Evolutionary conservation across 2,329 filamentous ascomycete species (phyloP).

Genomic region (Alternaria longipes): DNA sequence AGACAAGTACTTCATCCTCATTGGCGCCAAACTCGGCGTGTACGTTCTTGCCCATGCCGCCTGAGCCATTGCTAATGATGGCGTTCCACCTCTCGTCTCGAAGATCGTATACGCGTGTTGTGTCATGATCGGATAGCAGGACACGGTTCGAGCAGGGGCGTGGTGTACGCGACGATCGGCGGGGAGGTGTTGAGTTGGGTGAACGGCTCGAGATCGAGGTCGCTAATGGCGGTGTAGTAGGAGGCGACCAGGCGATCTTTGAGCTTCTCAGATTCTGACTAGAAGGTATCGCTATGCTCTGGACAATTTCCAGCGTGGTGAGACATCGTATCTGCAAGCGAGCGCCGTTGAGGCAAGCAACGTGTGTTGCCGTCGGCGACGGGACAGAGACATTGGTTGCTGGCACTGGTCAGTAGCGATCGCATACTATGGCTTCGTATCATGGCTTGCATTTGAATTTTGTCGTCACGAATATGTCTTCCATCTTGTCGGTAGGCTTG

Average conservation of each 20-base stretch:
- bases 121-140: constrained; percentile 53
- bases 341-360: constrained; percentile 50
- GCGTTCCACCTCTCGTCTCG: constrained; percentile 54
- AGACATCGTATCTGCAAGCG: constrained; percentile 54
- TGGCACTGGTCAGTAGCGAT: constrained; percentile 24
- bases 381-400: constrained; percentile 47
- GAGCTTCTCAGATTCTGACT: constrained; percentile 42
- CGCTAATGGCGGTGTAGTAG: constrained; percentile 6
- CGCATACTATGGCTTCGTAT: background rate
- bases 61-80: constrained; percentile 59
- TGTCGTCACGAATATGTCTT: constrained; percentile 40
- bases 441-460: constrained; percentile 40
- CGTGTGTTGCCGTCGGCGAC: constrained; percentile 51
- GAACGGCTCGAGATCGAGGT: constrained; percentile 11
- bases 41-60: constrained; percentile 58
- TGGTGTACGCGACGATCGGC: constrained; percentile 20
- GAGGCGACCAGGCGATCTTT: constrained; percentile 51
- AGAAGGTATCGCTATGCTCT: constrained; percentile 47
- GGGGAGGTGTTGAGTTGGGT: constrained; percentile 31
- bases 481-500: constrained; percentile 29
- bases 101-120: constrained; percentile 55
- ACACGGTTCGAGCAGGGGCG: constrained; percentile 47
- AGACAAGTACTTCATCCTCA: constrained; percentile 55
- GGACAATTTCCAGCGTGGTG: constrained; percentile 46
- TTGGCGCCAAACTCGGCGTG: constrained; percentile 56